phyloP scores from a whole-genome alignment of 176 grass and related monocot species.

The Canna indica region DNA sequence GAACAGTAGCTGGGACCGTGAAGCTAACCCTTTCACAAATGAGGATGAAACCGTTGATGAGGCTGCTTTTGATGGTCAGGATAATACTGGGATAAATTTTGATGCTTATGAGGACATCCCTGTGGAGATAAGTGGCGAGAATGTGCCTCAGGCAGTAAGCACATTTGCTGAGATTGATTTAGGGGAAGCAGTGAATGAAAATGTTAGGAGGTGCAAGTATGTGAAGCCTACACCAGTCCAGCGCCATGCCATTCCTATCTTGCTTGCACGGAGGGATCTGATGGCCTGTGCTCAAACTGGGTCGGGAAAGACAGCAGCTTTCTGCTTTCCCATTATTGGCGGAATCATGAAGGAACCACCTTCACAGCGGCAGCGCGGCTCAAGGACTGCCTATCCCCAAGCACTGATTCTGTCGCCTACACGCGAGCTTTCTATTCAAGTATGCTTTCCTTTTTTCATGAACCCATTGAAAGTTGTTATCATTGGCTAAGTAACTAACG shows the following conservation, averaged over 20 bases:
- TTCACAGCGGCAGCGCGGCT: conserved; percentile 39
- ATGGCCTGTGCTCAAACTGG: conserved; percentile 98
- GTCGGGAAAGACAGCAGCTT: conserved; percentile 84
- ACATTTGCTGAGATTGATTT: conserved; percentile 89
- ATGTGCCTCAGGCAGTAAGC: conserved; percentile 59
- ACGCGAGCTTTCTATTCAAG: conserved; percentile 77
- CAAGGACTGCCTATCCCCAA: conserved; percentile 52
- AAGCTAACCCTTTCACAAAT: conserved; percentile 67
- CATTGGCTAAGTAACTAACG: background rate
- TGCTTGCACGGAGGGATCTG: conserved; percentile 59
- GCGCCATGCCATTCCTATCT: conserved; percentile 79
- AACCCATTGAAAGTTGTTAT: background rate
- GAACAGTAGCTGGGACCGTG: conserved; percentile 49
- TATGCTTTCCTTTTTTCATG: conserved; percentile 24
- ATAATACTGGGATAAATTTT: conserved; percentile 72
- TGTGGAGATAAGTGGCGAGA: conserved; percentile 78
- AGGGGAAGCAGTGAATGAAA: conserved; percentile 71
- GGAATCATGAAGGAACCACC: conserved; percentile 57
- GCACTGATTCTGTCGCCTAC: conserved; percentile 86
- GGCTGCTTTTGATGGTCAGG: conserved; percentile 33
- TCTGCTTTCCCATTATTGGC: conserved; percentile 89
- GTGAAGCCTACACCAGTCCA: conserved; percentile 95
- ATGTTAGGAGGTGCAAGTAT: conserved; percentile 78
- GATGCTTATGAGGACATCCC: conserved; percentile 97
- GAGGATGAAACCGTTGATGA: conserved; percentile 26